Conservation (phyloP, 2,329 filamentous ascomycete species). For the Calonectria leucothoes region DNA sequence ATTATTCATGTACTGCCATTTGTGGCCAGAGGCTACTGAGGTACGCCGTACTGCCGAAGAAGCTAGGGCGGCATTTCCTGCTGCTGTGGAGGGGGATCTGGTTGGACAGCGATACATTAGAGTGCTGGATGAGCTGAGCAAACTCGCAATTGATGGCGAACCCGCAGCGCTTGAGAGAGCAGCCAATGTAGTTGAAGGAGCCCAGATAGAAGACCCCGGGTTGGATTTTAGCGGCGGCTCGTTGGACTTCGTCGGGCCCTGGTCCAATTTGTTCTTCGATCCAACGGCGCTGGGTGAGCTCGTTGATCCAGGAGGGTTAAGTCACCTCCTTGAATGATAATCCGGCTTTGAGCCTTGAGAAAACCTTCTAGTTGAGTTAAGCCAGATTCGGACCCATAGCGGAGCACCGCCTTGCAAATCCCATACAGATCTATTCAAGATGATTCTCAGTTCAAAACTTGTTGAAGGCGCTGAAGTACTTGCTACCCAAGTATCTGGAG, state of each 20-base stretch:
- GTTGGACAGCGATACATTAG: not conserved
- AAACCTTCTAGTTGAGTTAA: not conserved
- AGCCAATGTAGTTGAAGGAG: not conserved
- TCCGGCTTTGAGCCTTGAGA: not conserved
- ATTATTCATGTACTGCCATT: not conserved
- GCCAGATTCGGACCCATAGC: too few relatives aligned
- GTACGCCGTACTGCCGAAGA: not conserved
- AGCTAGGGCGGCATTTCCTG: not conserved
- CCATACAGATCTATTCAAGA: too few relatives aligned
- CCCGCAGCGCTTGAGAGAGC: not conserved
- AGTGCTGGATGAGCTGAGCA: not conserved
- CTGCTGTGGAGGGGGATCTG: not conserved
- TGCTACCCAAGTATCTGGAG: not conserved
- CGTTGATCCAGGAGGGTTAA: not conserved
- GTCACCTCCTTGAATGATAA: not conserved
- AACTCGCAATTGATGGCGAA: not conserved
- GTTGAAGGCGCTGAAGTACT: not conserved
- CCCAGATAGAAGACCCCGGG: not conserved
- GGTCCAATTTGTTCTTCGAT: not conserved
- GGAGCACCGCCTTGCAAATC: too few relatives aligned
- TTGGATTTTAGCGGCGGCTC: not conserved
- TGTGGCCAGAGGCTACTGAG: not conserved
- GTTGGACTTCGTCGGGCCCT: not conserved
- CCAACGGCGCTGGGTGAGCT: not conserved
- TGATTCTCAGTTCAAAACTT: not conserved